Conservation (phyloP, 1,284 basidiomycete species). For the Apiotrichum akiyoshidainum region DNA sequence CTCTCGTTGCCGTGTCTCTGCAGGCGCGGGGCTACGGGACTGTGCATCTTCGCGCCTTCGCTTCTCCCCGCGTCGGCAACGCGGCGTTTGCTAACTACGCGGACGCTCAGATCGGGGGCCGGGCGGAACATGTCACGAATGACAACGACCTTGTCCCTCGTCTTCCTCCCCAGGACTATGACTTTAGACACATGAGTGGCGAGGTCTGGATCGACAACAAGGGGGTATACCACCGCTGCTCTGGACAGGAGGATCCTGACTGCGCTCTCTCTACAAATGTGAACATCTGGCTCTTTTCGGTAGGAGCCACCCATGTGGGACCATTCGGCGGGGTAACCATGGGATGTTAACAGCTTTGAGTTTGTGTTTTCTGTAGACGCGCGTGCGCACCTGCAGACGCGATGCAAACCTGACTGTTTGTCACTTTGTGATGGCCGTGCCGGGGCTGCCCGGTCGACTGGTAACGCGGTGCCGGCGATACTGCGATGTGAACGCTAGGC, state of each 20-base stretch:
- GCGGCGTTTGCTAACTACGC: constrained; percentile 27
- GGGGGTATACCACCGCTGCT: constrained; percentile 12
- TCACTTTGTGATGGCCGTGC: too few species aligned
- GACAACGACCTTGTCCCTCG: constrained; percentile 27
- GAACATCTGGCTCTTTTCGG: too few species aligned
- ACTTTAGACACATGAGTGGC: constrained; percentile 18
- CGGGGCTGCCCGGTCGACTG: too few species aligned
- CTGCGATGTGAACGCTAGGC: too few species aligned
- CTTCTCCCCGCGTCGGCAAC: constrained; percentile 26
- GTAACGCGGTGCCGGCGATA: too few species aligned
- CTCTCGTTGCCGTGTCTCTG: constrained; percentile 10
- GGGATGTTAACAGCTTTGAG: too few species aligned
- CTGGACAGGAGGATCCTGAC: constrained; percentile 28
- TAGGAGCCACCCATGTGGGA: too few species aligned
- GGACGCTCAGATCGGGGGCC: constrained; percentile 19
- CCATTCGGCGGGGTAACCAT: too few species aligned
- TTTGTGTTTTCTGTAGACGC: too few species aligned
- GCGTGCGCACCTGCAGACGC: too few species aligned
- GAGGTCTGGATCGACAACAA: constrained; percentile 24
- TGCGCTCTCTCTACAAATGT: too few species aligned
- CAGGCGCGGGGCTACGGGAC: not conserved
- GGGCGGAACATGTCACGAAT: constrained; percentile 26
- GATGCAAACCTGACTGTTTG: too few species aligned
- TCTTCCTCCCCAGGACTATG: constrained; percentile 24
- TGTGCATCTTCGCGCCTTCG: constrained; percentile 21